phyloP scores from a whole-genome alignment of 2,329 filamentous ascomycete species.

The Fusarium nanum region DNA sequence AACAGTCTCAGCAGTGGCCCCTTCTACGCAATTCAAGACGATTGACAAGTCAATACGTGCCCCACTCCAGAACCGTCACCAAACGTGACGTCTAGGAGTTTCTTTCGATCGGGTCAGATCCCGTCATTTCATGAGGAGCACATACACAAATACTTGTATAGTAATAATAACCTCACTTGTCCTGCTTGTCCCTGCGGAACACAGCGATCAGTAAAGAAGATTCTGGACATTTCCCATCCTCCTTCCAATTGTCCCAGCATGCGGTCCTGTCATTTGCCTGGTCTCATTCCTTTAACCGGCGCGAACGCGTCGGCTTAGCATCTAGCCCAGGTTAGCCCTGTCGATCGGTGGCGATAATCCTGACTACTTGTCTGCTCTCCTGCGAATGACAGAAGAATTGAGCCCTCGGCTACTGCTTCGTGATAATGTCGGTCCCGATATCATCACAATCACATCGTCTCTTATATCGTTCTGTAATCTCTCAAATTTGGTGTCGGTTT shows the following conservation, averaged over 20 bases:
- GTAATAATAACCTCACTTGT: not conserved
- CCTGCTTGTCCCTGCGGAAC: not conserved
- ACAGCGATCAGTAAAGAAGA: not conserved
- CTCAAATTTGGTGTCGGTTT: not conserved
- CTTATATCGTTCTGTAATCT: not conserved
- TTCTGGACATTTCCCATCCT: not conserved
- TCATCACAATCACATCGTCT: not conserved
- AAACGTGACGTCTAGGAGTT: conserved; percentile 12
- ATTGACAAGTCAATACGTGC: conserved; percentile 16
- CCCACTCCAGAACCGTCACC: conserved; percentile 34
- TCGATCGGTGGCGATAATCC: conserved; percentile 41
- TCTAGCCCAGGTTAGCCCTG: conserved; percentile 35
- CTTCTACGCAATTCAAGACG: conserved; percentile 17
- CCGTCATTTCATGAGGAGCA: not conserved
- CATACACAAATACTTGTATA: not conserved
- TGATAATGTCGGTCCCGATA: not conserved
- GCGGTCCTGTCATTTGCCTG: conserved; percentile 6
- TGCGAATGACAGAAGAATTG: not conserved
- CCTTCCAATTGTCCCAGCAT: conserved; percentile 2
- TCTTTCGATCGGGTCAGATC: not conserved
- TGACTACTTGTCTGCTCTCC: not conserved
- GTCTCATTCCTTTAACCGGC: conserved; percentile 15
- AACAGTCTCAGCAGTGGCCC: conserved; percentile 17
- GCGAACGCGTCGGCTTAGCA: conserved; percentile 22
- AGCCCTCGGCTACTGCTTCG: not conserved